These are phyloP conservation scores for Stachybotrys chlorohalonatus DNA, from an alignment of 2,329 filamentous ascomycete species.

Conservation along the genomic window DNA sequence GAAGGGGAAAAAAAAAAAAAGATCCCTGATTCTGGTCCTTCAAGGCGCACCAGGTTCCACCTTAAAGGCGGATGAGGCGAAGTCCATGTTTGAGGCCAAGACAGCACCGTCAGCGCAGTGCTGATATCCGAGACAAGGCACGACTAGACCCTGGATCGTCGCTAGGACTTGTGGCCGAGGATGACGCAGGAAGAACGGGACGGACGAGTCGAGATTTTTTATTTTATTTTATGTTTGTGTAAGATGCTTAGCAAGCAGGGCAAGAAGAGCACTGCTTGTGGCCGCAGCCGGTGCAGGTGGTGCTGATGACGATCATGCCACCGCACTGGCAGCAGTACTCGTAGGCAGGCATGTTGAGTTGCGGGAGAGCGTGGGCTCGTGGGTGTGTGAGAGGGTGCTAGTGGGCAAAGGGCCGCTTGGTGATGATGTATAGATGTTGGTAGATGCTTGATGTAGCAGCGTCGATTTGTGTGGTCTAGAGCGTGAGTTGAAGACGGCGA, in stretches of 20 bases:
- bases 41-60: too few species aligned
- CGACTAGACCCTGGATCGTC: too few species aligned
- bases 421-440: not conserved
- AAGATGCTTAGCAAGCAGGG: constrained; percentile 20
- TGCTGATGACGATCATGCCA: constrained; percentile 49
- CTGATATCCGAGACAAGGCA: too few species aligned
- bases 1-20: too few species aligned
- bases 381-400: not conserved
- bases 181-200: not conserved
- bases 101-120: too few species aligned
- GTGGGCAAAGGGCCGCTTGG: not conserved
- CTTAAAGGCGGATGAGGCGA: too few species aligned
- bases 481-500: not conserved
- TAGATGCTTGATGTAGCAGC: not conserved
- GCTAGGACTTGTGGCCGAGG: too few species aligned
- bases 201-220: not conserved
- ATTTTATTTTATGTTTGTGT: not conserved
- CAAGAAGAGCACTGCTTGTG: constrained; percentile 42
- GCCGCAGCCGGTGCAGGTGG: constrained; percentile 38
- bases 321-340: constrained; percentile 48
- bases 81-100: too few species aligned
- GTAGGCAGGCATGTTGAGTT: constrained; percentile 31
- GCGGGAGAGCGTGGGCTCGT: constrained; percentile 3
- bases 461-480: not conserved
- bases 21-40: too few species aligned